Evolutionary conservation across 2,329 filamentous ascomycete genomes (phyloP).

Genomic region (Aspergillus clavatus): DNA sequence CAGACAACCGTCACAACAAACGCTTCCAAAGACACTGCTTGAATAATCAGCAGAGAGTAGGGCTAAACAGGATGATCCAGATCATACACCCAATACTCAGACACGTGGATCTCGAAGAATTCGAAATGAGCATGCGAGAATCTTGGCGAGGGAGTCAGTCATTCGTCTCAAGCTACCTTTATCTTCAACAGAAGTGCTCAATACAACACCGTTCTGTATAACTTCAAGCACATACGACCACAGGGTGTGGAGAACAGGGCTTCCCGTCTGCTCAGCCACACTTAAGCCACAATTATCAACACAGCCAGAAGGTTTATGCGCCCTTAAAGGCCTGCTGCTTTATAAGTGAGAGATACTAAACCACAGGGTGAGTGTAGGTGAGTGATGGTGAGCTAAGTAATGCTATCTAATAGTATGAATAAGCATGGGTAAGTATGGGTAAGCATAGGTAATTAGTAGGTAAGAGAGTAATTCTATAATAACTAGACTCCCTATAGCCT

Average conservation of each 20-base stretch:
- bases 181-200: too few relatives aligned
- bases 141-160: too few relatives aligned
- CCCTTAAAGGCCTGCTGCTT: background rate
- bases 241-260: constrained; percentile 2
- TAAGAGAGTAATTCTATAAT: background rate
- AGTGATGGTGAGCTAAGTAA: background rate
- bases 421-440: too few relatives aligned
- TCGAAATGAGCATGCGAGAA: background rate
- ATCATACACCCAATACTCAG: background rate
- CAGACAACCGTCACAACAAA: background rate
- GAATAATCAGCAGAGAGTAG: background rate
- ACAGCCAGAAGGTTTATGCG: background rate
- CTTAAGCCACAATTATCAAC: background rate
- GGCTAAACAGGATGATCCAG: background rate
- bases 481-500: background rate
- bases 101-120: background rate
- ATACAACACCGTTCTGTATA: too few relatives aligned
- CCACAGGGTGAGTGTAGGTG: background rate
- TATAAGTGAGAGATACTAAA: background rate
- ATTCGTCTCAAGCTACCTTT: too few relatives aligned
- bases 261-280: constrained; percentile 4
- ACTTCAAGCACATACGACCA: constrained; percentile 2
- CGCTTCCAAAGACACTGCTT: background rate
- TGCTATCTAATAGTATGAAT: background rate
- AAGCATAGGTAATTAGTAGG: too few relatives aligned